Evolutionary conservation across 495 filamentous ascomycete species (phyloP).

Genomic region (Neurospora sp.): DNA sequence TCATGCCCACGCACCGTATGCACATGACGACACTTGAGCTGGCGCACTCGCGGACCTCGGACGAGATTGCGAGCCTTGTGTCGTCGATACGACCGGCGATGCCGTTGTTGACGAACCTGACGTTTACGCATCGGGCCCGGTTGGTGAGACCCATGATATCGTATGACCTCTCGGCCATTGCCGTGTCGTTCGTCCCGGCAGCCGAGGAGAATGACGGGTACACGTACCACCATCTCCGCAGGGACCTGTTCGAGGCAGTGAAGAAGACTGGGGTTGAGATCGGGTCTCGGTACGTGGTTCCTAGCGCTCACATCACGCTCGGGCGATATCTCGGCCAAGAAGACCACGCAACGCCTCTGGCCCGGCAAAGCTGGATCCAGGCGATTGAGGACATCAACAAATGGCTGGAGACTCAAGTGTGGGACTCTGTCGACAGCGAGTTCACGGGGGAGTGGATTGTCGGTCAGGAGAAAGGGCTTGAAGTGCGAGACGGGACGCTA

Average conservation of each 20-base stretch:
- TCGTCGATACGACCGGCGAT: constrained; percentile 38
- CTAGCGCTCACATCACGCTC: constrained; percentile 80
- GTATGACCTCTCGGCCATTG: constrained; percentile 75
- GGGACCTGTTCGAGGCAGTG: constrained; percentile 59
- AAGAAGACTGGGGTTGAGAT: constrained; percentile 49
- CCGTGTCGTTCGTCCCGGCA: constrained; percentile 76
- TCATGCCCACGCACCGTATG: constrained; percentile 64
- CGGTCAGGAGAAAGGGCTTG: constrained; percentile 66
- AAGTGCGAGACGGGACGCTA: constrained; percentile 55
- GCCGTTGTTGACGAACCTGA: constrained; percentile 48
- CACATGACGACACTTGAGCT: constrained; percentile 85
- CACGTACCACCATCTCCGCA: constrained; percentile 83
- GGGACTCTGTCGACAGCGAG: constrained; percentile 41
- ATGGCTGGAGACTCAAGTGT: constrained; percentile 56
- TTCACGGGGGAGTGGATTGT: constrained; percentile 56
- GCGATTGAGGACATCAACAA: constrained; percentile 67
- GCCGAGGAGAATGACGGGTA: constrained; percentile 48
- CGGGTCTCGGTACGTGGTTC: constrained; percentile 70
- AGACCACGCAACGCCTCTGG: constrained; percentile 34
- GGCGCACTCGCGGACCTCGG: constrained; percentile 53
- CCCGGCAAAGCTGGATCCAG: constrained; percentile 48
- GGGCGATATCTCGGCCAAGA: constrained; percentile 60
- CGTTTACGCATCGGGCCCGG: constrained; percentile 51
- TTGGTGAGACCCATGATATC: constrained; percentile 75
- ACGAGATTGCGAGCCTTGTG: constrained; percentile 52